phyloP scores from a whole-genome alignment of 2,329 filamentous ascomycete species.

The Bertia moriformis region DNA sequence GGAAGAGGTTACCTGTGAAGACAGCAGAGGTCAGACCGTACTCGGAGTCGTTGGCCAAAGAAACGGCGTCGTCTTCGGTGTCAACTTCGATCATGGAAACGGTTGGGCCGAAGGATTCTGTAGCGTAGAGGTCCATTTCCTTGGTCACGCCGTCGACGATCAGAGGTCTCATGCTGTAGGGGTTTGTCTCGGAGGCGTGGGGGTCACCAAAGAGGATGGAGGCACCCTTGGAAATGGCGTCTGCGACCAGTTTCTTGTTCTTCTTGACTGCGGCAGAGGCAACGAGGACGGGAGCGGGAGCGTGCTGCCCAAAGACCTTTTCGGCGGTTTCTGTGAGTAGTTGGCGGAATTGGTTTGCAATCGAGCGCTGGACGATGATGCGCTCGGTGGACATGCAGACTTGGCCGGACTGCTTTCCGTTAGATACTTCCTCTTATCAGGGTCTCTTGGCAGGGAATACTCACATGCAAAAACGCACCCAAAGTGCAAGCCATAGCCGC shows the following conservation, averaged over 20 bases:
- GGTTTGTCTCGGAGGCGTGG: slow-evolving; percentile 10
- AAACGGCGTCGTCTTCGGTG: slow-evolving; percentile 58
- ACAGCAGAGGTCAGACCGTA: slow-evolving; percentile 61
- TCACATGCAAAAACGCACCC: slow-evolving; percentile 53
- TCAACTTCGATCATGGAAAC: slow-evolving; percentile 54
- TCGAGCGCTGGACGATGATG: slow-evolving; percentile 39
- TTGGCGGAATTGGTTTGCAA: slow-evolving; percentile 28
- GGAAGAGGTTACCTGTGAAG: slow-evolving; percentile 54
- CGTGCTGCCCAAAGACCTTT: slow-evolving; percentile 32
- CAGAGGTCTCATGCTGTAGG: slow-evolving; percentile 41
- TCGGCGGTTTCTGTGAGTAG: slow-evolving; percentile 16
- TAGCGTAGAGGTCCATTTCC: slow-evolving; percentile 62
- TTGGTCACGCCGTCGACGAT: slow-evolving; percentile 53
- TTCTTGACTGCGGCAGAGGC: slow-evolving; percentile 50
- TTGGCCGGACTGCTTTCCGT: slow-evolving; percentile 37
- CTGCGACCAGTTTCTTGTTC: slow-evolving; percentile 50
- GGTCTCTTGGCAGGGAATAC: neutral
- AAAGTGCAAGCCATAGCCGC: slow-evolving; percentile 55
- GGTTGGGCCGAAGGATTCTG: slow-evolving; percentile 65
- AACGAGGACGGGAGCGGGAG: slow-evolving; percentile 56
- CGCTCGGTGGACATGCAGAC: slow-evolving; percentile 78
- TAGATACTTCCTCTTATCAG: neutral
- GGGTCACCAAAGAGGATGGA: slow-evolving; percentile 24
- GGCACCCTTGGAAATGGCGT: slow-evolving; percentile 57
- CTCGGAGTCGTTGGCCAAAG: slow-evolving; percentile 66